These are phyloP conservation scores for Heliocybe sulcata DNA, from an alignment of 1,284 basidiomycete species.

Conservation along the genomic window DNA sequence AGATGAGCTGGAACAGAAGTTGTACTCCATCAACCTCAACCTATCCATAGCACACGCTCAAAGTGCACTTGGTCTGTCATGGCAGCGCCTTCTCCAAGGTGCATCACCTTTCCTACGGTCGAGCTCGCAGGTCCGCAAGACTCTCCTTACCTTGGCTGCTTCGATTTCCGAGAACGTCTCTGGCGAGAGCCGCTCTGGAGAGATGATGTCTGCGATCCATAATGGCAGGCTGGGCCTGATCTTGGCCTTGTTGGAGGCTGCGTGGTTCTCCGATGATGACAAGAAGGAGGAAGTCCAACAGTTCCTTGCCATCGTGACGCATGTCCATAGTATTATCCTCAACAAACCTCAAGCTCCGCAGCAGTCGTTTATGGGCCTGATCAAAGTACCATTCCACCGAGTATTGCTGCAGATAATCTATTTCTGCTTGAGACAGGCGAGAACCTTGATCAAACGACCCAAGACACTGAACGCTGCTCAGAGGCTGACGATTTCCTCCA, in stretches of 20 bases:
- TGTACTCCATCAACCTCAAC: constrained; percentile 74
- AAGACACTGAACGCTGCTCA: constrained; percentile 55
- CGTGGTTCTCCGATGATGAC: constrained; percentile 66
- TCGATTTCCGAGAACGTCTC: constrained; percentile 64
- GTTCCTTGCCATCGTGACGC: constrained; percentile 56
- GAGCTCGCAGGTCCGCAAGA: constrained; percentile 43
- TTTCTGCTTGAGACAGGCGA: constrained; percentile 62
- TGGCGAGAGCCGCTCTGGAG: constrained; percentile 65
- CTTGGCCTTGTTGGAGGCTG: constrained; percentile 69
- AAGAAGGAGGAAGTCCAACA: constrained; percentile 46
- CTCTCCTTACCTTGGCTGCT: constrained; percentile 53
- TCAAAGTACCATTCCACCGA: constrained; percentile 72
- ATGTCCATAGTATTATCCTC: constrained; percentile 60
- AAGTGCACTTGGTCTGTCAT: constrained; percentile 68
- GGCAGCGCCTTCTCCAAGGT: constrained; percentile 68
- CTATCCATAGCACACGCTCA: constrained; percentile 81
- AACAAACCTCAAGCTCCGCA: constrained; percentile 73
- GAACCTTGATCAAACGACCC: constrained; percentile 37
- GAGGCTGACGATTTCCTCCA: constrained; percentile 45
- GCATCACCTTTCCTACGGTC: constrained; percentile 58
- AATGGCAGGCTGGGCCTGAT: constrained; percentile 69
- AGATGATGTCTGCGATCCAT: constrained; percentile 83
- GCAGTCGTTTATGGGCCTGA: constrained; percentile 63
- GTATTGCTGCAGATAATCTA: constrained; percentile 76
- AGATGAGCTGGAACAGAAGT: constrained; percentile 40